These are phyloP conservation scores for Hyaloscypha variabilis DNA, from an alignment of 495 filamentous ascomycete species.

Conservation along the genomic window DNA sequence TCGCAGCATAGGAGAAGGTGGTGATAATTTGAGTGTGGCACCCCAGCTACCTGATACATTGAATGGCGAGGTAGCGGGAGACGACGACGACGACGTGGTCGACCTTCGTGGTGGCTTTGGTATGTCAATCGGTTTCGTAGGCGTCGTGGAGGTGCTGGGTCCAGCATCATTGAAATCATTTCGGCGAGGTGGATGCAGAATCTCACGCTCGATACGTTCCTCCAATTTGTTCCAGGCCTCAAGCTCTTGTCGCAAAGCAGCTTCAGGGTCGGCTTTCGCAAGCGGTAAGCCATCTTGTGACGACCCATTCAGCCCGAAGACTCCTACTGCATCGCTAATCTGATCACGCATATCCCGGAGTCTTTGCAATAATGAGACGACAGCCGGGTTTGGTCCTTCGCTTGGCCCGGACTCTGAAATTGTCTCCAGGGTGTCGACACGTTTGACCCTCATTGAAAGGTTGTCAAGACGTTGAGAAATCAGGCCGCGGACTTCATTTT, in stretches of 20 bases:
- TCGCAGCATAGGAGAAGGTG: constrained; percentile 1
- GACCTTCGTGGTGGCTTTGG: background rate
- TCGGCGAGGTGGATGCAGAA: constrained; percentile 9
- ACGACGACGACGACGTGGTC: too few relatives aligned
- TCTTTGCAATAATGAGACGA: constrained; percentile 2
- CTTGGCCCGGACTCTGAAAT: constrained; percentile 10
- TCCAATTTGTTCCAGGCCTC: constrained; percentile 17
- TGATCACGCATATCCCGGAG: constrained; percentile 15
- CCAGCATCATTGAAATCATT: background rate
- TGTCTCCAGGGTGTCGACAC: constrained; percentile 16
- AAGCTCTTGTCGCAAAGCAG: constrained; percentile 13
- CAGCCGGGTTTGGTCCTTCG: background rate
- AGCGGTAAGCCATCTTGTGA: background rate
- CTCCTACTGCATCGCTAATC: constrained; percentile 14
- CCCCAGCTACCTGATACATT: too few relatives aligned
- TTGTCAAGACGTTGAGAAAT: constrained; percentile 18
- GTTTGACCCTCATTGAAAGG: constrained; percentile 18
- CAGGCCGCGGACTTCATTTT: constrained; percentile 11
- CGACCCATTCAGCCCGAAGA: background rate
- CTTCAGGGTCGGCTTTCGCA: constrained; percentile 4
- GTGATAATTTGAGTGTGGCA: background rate
- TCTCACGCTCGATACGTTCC: constrained; percentile 19
- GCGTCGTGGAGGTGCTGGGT: background rate
- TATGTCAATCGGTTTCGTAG: constrained; percentile 6
- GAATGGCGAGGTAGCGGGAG: too few relatives aligned